These are phyloP conservation scores for Silene uniflora DNA, from an alignment of 148 eudicot genomes.

Conservation along the genomic window DNA sequence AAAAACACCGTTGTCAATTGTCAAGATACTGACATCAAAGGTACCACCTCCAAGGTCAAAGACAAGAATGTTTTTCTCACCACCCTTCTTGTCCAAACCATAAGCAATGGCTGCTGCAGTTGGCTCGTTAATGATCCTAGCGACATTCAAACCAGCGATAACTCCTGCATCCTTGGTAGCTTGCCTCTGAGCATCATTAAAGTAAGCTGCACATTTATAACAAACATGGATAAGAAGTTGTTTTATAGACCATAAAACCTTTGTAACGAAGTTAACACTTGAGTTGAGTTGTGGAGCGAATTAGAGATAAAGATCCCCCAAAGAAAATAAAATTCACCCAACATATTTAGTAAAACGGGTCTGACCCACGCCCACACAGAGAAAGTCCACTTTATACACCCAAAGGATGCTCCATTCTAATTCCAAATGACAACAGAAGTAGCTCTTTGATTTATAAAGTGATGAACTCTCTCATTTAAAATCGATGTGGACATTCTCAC, in stretches of 20 bases:
- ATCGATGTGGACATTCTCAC: no score
- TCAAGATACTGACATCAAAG: constrained; percentile 64
- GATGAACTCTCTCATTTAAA: no score
- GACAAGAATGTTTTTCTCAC: constrained; percentile 69
- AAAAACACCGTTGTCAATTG: constrained; percentile 68
- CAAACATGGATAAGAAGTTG: background rate
- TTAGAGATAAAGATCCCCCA: background rate
- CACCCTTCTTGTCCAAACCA: constrained; percentile 68
- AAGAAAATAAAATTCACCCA: no score
- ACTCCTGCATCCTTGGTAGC: constrained; percentile 66
- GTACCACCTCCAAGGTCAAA: constrained; percentile 81
- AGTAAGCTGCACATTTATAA: constrained; percentile 51
- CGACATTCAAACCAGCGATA: constrained; percentile 61
- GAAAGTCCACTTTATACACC: no score
- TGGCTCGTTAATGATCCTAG: constrained; percentile 58
- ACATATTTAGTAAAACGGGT: no score
- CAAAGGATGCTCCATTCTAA: no score
- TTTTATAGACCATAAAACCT: background rate
- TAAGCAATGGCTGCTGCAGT: constrained; percentile 72
- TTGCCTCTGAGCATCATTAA: constrained; percentile 68
- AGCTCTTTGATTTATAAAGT: no score
- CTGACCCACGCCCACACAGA: no score
- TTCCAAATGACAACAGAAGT: no score
- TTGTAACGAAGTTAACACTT: background rate
- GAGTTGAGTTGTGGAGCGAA: background rate